phyloP scores from a whole-genome alignment of 176 grass and related monocot species.

The Oryza longistaminata region DNA sequence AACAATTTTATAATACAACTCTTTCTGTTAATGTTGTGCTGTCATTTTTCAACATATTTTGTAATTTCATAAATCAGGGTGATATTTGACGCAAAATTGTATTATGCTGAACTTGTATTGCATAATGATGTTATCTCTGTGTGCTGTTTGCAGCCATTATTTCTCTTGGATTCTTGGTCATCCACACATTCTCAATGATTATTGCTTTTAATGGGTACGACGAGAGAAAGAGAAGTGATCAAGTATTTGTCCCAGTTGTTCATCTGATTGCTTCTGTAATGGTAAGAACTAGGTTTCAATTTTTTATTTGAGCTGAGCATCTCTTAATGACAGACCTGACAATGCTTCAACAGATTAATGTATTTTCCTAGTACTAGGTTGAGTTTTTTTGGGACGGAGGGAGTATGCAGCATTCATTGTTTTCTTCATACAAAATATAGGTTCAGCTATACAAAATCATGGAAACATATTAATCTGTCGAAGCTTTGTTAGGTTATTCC shows the following conservation, averaged over 20 bases:
- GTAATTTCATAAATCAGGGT: constrained; percentile 8
- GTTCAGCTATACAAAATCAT: background rate
- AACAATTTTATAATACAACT: background rate
- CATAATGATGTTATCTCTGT: background rate
- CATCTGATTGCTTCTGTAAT: constrained; percentile 72
- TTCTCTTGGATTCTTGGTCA: constrained; percentile 81
- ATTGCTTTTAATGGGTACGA: constrained; percentile 95
- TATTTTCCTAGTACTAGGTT: constrained; percentile 2
- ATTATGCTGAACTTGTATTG: background rate
- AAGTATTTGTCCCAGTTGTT: constrained; percentile 63
- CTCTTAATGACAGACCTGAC: background rate
- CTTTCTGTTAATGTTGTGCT: constrained; percentile 8
- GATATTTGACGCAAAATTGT: constrained; percentile 22
- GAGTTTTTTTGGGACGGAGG: too few species aligned
- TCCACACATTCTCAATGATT: constrained; percentile 96
- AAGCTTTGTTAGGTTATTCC: constrained; percentile 20
- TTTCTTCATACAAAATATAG: background rate
- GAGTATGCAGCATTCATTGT: background rate
- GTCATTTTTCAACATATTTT: constrained; percentile 14
- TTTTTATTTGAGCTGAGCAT: background rate
- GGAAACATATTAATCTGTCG: constrained; percentile 29
- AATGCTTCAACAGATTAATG: constrained; percentile 23
- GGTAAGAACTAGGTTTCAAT: constrained; percentile 49
- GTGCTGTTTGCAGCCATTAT: constrained; percentile 76
- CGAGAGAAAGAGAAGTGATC: constrained; percentile 73